Conservation (phyloP, 2,329 filamentous ascomycete genomes). For the Pestalotiopsis sp. region DNA sequence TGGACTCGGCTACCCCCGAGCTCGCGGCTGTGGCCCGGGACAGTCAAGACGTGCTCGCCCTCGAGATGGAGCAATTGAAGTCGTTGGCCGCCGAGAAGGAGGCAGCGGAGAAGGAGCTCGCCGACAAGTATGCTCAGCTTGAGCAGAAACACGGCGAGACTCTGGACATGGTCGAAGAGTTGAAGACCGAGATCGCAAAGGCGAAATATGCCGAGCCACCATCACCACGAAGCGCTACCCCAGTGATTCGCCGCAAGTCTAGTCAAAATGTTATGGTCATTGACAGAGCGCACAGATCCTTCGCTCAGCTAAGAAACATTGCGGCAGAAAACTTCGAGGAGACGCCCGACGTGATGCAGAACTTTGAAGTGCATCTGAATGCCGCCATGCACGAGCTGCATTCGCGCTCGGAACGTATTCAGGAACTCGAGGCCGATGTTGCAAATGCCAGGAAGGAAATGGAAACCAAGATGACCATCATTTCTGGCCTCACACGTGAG, state of each 20-base stretch:
- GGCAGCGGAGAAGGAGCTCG: slow-evolving; percentile 69
- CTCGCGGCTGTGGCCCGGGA: slow-evolving; percentile 32
- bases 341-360: slow-evolving; percentile 82
- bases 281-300: slow-evolving; percentile 88
- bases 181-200: slow-evolving; percentile 83
- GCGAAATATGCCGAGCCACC: slow-evolving; percentile 62
- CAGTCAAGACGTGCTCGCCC: slow-evolving; percentile 46
- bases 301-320: slow-evolving; percentile 86
- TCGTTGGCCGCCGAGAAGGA: slow-evolving; percentile 75
- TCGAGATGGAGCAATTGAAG: slow-evolving; percentile 72
- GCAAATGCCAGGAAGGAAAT: slow-evolving; percentile 87
- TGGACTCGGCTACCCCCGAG: slow-evolving; percentile 29
- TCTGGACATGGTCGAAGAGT: slow-evolving; percentile 82
- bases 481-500: slow-evolving; percentile 89
- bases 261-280: slow-evolving; percentile 85
- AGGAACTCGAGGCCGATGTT: slow-evolving; percentile 84
- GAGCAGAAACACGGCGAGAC: slow-evolving; percentile 80
- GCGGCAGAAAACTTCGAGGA: slow-evolving; percentile 82
- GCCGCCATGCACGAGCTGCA: slow-evolving; percentile 92
- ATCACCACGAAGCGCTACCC: slow-evolving; percentile 64
- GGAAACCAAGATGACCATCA: slow-evolving; percentile 95
- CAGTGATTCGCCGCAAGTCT: slow-evolving; percentile 90
- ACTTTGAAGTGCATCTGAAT: slow-evolving; percentile 89
- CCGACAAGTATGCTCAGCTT: slow-evolving; percentile 78
- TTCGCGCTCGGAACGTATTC: slow-evolving; percentile 81